Percentiles rank a stretch among this genome's conserved stretches.
phyloP scores from a whole-genome alignment of 2,329 filamentous ascomycete genomes.

The Cladophialophora exuberans region DNA sequence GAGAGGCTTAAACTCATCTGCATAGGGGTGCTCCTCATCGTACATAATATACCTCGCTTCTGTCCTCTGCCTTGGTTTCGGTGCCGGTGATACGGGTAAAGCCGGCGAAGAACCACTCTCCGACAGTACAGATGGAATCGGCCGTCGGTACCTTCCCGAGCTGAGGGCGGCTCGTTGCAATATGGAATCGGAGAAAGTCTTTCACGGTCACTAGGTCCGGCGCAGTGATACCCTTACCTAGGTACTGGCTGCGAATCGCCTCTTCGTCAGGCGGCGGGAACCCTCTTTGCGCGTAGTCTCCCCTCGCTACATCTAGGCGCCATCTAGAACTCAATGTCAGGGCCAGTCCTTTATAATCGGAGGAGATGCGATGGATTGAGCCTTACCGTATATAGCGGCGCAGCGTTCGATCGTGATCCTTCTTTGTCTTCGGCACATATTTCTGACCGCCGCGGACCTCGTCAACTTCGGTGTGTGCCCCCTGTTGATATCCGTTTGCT shows the following conservation, averaged over 20 bases:
- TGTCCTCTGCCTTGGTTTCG: too few species aligned
- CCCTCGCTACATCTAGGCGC: neutral
- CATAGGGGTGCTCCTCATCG: too few species aligned
- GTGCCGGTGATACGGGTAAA: too few species aligned
- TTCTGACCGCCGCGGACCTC: neutral
- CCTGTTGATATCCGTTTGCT: slow-evolving; percentile 8
- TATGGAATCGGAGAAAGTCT: too few species aligned
- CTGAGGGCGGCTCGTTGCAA: too few species aligned
- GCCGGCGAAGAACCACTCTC: too few species aligned
- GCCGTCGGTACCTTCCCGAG: too few species aligned
- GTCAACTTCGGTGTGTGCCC: neutral
- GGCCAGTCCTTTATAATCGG: neutral
- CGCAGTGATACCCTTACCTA: too few species aligned
- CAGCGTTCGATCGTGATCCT: neutral
- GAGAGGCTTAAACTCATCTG: too few species aligned
- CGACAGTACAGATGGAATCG: too few species aligned
- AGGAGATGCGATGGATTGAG: neutral
- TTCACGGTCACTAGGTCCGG: too few species aligned
- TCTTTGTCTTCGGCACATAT: neutral
- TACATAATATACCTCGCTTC: too few species aligned
- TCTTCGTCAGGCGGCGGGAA: neutral
- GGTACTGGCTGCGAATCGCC: neutral
- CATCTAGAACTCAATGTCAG: neutral
- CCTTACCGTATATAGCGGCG: neutral
- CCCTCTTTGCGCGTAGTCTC: neutral